Conservation (phyloP, 2,329 filamentous ascomycete species). For the Fusarium praegraminearum region DNA sequence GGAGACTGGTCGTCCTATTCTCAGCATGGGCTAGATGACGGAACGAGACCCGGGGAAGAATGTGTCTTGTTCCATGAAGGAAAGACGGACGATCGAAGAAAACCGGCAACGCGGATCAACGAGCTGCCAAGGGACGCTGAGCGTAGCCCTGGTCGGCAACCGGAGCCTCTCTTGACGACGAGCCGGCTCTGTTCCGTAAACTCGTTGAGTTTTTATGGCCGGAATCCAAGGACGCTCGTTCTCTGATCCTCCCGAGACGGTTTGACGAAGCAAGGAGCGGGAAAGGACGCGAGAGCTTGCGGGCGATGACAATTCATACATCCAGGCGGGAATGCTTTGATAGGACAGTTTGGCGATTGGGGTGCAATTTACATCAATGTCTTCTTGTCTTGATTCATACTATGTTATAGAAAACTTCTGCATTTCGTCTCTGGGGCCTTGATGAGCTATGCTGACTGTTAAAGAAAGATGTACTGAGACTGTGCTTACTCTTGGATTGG, state of each 20-base stretch:
- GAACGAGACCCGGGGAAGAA: slow-evolving; percentile 43
- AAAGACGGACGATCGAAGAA: slow-evolving; percentile 29
- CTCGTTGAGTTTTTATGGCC: slow-evolving; percentile 38
- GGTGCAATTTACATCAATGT: slow-evolving; percentile 60
- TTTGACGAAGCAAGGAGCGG: slow-evolving; percentile 17
- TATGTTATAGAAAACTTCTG: slow-evolving; percentile 35
- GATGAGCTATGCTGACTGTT: background rate
- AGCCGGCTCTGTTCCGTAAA: slow-evolving; percentile 27
- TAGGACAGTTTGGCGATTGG: slow-evolving; percentile 65
- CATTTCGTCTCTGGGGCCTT: slow-evolving; percentile 14
- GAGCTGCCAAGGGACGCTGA: slow-evolving; percentile 19
- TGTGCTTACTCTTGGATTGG: background rate
- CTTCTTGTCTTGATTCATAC: slow-evolving; percentile 45
- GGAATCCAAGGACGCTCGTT: slow-evolving; percentile 48
- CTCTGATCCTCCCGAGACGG: slow-evolving; percentile 36
- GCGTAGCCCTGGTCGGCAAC: slow-evolving; percentile 21
- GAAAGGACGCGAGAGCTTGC: slow-evolving; percentile 35
- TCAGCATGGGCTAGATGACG: slow-evolving; percentile 38
- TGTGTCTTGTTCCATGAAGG: slow-evolving; percentile 39
- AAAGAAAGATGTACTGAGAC: background rate
- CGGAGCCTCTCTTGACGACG: slow-evolving; percentile 29
- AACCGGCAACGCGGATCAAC: slow-evolving; percentile 20
- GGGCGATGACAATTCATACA: slow-evolving; percentile 53
- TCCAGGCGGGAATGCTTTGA: slow-evolving; percentile 57
- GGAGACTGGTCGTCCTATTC: slow-evolving; percentile 33